Conservation (phyloP, 2,329 filamentous ascomycete species). For the Geosmithia putterillii region DNA sequence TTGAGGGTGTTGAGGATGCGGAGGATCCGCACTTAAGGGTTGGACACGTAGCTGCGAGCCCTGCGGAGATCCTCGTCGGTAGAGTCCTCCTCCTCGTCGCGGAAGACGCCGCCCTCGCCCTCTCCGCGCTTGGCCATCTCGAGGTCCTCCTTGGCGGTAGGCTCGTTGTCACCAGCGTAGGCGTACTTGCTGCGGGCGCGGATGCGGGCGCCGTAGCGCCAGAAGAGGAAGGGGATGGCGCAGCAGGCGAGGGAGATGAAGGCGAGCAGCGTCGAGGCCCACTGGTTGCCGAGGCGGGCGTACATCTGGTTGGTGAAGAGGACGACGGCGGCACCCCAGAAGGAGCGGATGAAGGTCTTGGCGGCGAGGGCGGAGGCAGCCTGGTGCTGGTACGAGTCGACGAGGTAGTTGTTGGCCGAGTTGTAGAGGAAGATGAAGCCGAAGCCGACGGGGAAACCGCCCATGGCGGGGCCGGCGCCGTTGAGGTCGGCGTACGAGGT, state of each 20-base stretch:
- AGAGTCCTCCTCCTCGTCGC: conserved; percentile 13
- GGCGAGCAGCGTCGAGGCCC: conserved; percentile 61
- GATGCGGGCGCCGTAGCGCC: conserved; percentile 61
- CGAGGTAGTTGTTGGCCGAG: conserved; percentile 62
- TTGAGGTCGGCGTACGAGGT: conserved; percentile 49
- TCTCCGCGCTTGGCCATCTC: conserved; percentile 18
- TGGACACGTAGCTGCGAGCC: conserved; percentile 33
- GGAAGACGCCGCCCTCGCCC: conserved; percentile 10
- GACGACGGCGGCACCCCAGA: conserved; percentile 69
- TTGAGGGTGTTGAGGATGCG: background rate
- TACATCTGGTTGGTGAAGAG: conserved; percentile 81
- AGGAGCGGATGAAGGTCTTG: conserved; percentile 67
- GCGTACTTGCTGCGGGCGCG: conserved; percentile 60
- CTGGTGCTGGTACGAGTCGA: conserved; percentile 54
- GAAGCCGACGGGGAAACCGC: conserved; percentile 61
- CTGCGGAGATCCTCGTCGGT: conserved; percentile 25
- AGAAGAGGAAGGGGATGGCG: conserved; percentile 74
- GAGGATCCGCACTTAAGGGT: conserved; percentile 18
- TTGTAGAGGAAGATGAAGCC: conserved; percentile 81
- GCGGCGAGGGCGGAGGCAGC: conserved; percentile 71
- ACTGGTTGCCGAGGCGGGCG: conserved; percentile 56
- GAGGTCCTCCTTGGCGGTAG: conserved; percentile 13
- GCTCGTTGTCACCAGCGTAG: conserved; percentile 47
- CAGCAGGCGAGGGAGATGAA: conserved; percentile 71
- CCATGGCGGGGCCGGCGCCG: conserved; percentile 63